phyloP scores from a whole-genome alignment of 2,329 filamentous ascomycete species.

The Tolypocladium endophyticum region DNA sequence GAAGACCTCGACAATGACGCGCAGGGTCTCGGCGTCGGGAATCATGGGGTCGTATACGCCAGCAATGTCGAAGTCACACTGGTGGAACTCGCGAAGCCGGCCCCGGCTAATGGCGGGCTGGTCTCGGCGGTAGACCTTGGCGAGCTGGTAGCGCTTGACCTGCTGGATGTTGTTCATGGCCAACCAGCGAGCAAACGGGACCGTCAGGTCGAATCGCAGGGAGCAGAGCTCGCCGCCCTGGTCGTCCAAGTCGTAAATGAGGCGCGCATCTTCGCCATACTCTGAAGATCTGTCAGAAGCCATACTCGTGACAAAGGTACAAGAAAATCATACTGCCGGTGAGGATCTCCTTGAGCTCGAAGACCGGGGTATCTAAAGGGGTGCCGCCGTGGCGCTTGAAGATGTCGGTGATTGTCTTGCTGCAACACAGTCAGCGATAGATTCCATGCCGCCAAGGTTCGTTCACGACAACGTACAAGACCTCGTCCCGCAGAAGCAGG shows the following conservation, averaged over 20 bases:
- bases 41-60: slow-evolving; percentile 84
- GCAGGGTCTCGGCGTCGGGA: slow-evolving; percentile 80
- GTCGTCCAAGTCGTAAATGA: slow-evolving; percentile 82
- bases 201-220: slow-evolving; percentile 77
- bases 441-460: too few species aligned
- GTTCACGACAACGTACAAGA: slow-evolving; percentile 36
- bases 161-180: slow-evolving; percentile 81
- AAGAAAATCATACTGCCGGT: slow-evolving; percentile 11
- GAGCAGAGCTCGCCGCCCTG: slow-evolving; percentile 70
- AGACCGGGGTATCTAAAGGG: slow-evolving; percentile 72
- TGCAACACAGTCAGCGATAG: neutral
- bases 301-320: neutral
- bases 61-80: slow-evolving; percentile 95
- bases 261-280: slow-evolving; percentile 85
- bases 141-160: slow-evolving; percentile 93
- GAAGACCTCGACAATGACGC: slow-evolving; percentile 79
- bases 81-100: slow-evolving; percentile 91
- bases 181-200: slow-evolving; percentile 84
- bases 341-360: slow-evolving; percentile 78
- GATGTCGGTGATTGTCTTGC: slow-evolving; percentile 58
- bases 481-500: slow-evolving; percentile 71
- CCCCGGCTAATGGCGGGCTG: slow-evolving; percentile 68
- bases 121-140: slow-evolving; percentile 58
- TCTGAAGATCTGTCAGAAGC: slow-evolving; percentile 24
- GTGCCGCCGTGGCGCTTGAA: slow-evolving; percentile 78